Conservation (phyloP, 2,329 filamentous ascomycete species). For the Fonsecaea monophora region DNA sequence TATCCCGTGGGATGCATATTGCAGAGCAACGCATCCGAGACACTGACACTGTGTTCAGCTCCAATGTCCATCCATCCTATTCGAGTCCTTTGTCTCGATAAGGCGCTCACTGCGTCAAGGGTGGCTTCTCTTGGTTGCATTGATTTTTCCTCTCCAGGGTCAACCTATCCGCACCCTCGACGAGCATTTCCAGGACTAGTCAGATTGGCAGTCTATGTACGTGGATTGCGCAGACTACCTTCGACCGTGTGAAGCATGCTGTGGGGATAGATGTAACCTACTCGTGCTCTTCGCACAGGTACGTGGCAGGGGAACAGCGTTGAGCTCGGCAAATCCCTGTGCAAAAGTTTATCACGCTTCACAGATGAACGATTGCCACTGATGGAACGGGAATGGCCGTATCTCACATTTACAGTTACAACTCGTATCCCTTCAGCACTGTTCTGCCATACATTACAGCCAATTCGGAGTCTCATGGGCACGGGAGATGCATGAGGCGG, state of each 20-base stretch:
- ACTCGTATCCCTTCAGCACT: background rate
- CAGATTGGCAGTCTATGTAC: slow-evolving; percentile 58
- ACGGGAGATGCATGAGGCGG: background rate
- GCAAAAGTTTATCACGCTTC: slow-evolving; percentile 58
- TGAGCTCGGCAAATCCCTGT: slow-evolving; percentile 57
- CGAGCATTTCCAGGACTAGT: slow-evolving; percentile 45
- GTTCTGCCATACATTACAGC: background rate
- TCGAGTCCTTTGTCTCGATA: background rate
- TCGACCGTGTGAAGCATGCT: slow-evolving; percentile 60
- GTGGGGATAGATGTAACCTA: slow-evolving; percentile 59
- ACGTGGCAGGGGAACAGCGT: slow-evolving; percentile 62
- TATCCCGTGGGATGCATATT: slow-evolving; percentile 11
- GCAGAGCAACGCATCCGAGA: slow-evolving; percentile 7
- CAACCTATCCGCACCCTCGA: slow-evolving; percentile 43
- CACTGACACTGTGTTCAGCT: slow-evolving; percentile 15
- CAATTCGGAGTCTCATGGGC: background rate
- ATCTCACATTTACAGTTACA: background rate
- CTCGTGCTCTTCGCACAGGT: slow-evolving; percentile 56
- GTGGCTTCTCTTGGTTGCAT: background rate
- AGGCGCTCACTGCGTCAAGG: background rate
- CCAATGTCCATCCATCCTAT: background rate
- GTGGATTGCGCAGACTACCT: slow-evolving; percentile 58
- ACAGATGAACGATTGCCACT: slow-evolving; percentile 58
- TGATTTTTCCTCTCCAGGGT: background rate
- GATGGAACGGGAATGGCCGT: slow-evolving; percentile 39